A percentile compares a stretch with the other conserved stretches of the same genome.
Evolutionary conservation across 2,329 filamentous ascomycete species (phyloP).

Genomic region (Capronia americana): DNA sequence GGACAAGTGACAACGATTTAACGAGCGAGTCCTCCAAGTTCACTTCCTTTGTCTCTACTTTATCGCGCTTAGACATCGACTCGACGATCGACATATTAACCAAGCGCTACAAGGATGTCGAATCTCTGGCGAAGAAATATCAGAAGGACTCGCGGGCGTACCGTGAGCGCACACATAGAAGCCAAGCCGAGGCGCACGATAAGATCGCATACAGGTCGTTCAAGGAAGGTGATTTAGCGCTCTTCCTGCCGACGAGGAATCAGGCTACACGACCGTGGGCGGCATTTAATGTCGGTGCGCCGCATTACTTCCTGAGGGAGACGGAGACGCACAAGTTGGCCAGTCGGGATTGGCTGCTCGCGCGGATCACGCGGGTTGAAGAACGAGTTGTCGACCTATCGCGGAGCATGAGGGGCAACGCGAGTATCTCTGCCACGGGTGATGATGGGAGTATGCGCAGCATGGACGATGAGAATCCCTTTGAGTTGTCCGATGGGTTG

Average conservation of each 20-base stretch:
- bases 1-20: constrained; percentile 74
- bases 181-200: constrained; percentile 85
- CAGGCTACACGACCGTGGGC: constrained; percentile 96
- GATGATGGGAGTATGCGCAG: constrained; percentile 60
- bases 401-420: constrained; percentile 62
- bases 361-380: constrained; percentile 87
- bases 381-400: constrained; percentile 92
- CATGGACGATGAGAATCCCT: constrained; percentile 90
- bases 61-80: constrained; percentile 83
- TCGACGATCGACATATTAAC: constrained; percentile 83
- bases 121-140: constrained; percentile 90
- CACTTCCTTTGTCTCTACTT: constrained; percentile 71
- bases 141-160: constrained; percentile 87
- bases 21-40: constrained; percentile 76
- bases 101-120: constrained; percentile 89
- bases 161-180: constrained; percentile 80
- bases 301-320: constrained; percentile 95
- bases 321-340: constrained; percentile 85
- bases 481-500: constrained; percentile 91
- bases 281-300: constrained; percentile 96
- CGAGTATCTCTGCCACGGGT: constrained; percentile 45
- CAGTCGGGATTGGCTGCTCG: constrained; percentile 92
- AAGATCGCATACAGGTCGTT: constrained; percentile 97
- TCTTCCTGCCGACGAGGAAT: constrained; percentile 93
- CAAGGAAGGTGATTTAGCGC: constrained; percentile 91